Base-by-base conservation (phyloP, 441 rosid genomes). In the Populus hybrid region DNA sequence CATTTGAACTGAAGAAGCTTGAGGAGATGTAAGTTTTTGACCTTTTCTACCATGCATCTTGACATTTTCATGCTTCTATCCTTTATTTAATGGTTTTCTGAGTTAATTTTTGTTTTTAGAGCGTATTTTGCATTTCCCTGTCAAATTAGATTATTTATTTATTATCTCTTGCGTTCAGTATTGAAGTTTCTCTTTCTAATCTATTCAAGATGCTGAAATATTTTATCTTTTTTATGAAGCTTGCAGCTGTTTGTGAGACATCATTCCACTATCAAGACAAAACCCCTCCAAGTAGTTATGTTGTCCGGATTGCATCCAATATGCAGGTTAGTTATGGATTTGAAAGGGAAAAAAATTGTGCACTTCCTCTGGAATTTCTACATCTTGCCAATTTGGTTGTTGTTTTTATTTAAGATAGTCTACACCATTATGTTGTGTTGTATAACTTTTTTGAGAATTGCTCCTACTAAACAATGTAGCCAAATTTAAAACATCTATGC, bases 211-310 rank as follows among this genome's bases (percentile, higher is more conserved):
- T 72, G 14, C 81, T 87, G 79, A 82, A 69, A 66, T 63, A 57
- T 76, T 73, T 77, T 81, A 12, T 80, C 74, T 69, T 84, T 73
- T 86, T 65, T 71, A 79, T 88, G 93, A 87, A 96, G 99, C 93
- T 94, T 84, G 85, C 96, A 72, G 93, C 99, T 78, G 86, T 94
- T 80, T 89, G 95, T 16, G 97, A 93, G 93, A 91, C 93, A 24
- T 79, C 80, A 81, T 96, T 96, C 80, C 98, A 96, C 85, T 90
- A 90, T 83, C 97, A 85, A 82, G 98, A 94, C 87, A 94, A 94
- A 85, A 80, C 68, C 72, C 91, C 88, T 77, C 93, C 98, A 57
- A 85, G 90, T 74, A 78, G 84, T 74, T 93, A 93, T 82, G 89
- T 86, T 67, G 93, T 90, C 72, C 76, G 77, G 78, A 76, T 89